phyloP scores from a whole-genome alignment of 2,329 filamentous ascomycete genomes.

The Venturia effusa region DNA sequence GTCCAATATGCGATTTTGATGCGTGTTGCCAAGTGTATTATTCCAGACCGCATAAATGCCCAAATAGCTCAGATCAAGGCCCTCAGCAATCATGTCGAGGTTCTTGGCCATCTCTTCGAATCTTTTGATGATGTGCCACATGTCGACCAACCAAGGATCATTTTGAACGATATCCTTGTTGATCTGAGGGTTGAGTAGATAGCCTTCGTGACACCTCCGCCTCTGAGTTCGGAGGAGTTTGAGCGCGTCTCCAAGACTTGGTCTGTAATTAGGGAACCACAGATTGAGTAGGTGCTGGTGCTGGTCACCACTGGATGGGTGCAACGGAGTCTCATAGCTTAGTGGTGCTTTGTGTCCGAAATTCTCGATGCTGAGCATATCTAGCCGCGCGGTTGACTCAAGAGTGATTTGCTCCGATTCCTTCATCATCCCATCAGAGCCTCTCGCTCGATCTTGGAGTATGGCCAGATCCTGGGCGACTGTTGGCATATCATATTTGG shows the following conservation, averaged over 20 bases:
- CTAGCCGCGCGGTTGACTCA: conserved; percentile 1
- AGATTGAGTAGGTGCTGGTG: conserved; percentile 27
- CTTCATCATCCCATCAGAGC: background rate
- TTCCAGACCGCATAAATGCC: conserved; percentile 65
- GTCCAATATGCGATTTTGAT: conserved; percentile 22
- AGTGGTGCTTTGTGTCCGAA: conserved; percentile 21
- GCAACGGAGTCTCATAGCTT: conserved; percentile 16
- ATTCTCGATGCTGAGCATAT: conserved; percentile 21
- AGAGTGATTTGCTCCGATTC: conserved; percentile 7
- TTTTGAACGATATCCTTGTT: conserved; percentile 60
- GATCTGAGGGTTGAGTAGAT: conserved; percentile 46
- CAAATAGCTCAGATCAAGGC: conserved; percentile 63
- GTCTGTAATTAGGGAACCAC: conserved; percentile 23
- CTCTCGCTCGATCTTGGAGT: conserved; percentile 9
- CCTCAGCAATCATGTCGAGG: conserved; percentile 58
- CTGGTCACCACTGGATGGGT: conserved; percentile 22
- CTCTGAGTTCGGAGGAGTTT: conserved; percentile 31
- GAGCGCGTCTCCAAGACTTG: conserved; percentile 24
- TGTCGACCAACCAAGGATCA: conserved; percentile 62
- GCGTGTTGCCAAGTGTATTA: conserved; percentile 49
- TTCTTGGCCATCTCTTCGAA: conserved; percentile 51
- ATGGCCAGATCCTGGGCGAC: conserved; percentile 19
- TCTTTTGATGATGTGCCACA: conserved; percentile 71
- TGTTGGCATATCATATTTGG: conserved; percentile 16
- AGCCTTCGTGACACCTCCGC: conserved; percentile 45